Percentiles rank a stretch among this genome's conserved stretches.
Evolutionary conservation across 2,329 filamentous ascomycete species (phyloP).

Genomic region (Talaromyces atroroseus): DNA sequence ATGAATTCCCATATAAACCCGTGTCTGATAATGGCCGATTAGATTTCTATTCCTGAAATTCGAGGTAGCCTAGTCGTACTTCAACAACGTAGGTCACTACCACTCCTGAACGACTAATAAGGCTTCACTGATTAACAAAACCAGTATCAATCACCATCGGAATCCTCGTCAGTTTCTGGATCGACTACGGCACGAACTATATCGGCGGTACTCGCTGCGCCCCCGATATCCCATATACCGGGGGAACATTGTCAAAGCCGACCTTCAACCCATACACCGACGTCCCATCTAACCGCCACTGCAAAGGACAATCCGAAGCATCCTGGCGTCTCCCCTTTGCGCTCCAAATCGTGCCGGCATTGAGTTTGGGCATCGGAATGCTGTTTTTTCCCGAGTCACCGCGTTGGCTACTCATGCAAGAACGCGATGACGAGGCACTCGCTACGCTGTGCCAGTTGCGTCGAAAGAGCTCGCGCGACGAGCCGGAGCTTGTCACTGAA

Average conservation of each 20-base stretch:
- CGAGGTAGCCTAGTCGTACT: conserved; percentile 34
- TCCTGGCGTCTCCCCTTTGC: conserved; percentile 45
- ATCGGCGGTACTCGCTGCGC: conserved; percentile 44
- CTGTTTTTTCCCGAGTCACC: conserved; percentile 53
- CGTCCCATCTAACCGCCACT: conserved; percentile 41
- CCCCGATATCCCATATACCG: conserved; percentile 44
- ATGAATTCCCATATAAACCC: neutral
- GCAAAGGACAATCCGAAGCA: conserved; percentile 44
- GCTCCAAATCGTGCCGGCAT: conserved; percentile 41
- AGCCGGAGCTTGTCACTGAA: conserved; percentile 46
- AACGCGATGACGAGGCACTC: conserved; percentile 47
- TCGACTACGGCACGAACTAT: conserved; percentile 42
- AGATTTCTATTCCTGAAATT: conserved; percentile 40
- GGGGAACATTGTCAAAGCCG: conserved; percentile 33
- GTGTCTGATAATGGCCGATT: conserved; percentile 17
- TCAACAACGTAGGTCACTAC: conserved; percentile 28
- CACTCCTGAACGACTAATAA: neutral
- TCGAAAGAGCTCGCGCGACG: conserved; percentile 36
- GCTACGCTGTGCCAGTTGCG: conserved; percentile 45
- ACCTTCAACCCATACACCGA: conserved; percentile 39
- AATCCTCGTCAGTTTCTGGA: conserved; percentile 35
- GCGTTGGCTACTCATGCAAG: conserved; percentile 48
- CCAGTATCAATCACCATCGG: conserved; percentile 41
- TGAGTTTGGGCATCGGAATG: conserved; percentile 36
- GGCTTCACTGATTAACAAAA: conserved; percentile 14